These are phyloP conservation scores for Teratosphaeria viscida DNA, from an alignment of 2,329 filamentous ascomycete species.

Conservation along the genomic window DNA sequence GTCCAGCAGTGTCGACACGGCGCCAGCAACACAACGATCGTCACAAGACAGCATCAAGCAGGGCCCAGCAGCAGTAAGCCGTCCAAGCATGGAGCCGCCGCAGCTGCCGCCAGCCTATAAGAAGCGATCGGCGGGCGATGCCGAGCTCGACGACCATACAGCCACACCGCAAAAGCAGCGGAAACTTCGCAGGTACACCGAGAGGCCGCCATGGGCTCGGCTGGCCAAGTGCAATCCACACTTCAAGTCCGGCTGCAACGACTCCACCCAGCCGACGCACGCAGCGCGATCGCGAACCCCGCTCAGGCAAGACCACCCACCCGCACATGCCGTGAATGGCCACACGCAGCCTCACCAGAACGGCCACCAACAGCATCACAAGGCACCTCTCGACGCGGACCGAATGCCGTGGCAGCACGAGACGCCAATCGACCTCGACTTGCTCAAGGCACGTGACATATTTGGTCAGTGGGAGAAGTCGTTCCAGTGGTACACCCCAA, in stretches of 20 bases:
- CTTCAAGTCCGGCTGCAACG: slow-evolving; percentile 4
- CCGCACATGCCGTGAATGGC: slow-evolving; percentile 1
- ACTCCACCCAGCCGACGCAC: not conserved
- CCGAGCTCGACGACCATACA: slow-evolving; percentile 5
- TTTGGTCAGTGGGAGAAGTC: slow-evolving; percentile 24
- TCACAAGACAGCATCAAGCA: not conserved
- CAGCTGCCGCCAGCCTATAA: slow-evolving; percentile 3
- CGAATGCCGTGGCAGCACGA: slow-evolving; percentile 7
- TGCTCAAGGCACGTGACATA: slow-evolving; percentile 14
- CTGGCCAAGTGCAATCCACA: slow-evolving; percentile 20
- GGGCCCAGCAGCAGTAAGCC: not conserved
- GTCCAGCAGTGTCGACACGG: not conserved
- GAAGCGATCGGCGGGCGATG: slow-evolving; percentile 17
- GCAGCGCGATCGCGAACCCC: not conserved
- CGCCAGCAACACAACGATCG: not conserved
- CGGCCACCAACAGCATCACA: not conserved
- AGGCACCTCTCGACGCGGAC: not conserved
- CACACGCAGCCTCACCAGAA: slow-evolving; percentile 3
- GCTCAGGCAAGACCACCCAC: not conserved
- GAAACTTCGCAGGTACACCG: slow-evolving; percentile 18
- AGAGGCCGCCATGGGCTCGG: slow-evolving; percentile 26
- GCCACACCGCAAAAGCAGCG: slow-evolving; percentile 14
- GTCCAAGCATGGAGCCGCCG: not conserved
- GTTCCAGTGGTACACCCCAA: slow-evolving; percentile 15
- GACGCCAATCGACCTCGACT: slow-evolving; percentile 16